Percentiles rank a stretch among this genome's conserved stretches.
phyloP scores from a whole-genome alignment of 192 early-diverging fungal species.

The Coemansia sp. region DNA sequence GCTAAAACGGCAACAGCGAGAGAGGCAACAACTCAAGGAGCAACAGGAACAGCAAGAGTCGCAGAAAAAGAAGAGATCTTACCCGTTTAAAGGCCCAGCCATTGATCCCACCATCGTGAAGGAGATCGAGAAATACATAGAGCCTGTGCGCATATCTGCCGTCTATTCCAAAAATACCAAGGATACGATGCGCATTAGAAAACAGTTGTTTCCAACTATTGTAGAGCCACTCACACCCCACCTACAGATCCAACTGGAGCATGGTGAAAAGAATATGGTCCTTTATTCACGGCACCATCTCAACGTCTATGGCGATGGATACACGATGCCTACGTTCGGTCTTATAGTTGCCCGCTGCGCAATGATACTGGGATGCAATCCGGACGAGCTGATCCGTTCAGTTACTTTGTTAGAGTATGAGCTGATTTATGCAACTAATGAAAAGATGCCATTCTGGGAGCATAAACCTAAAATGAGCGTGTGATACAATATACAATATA shows the following conservation, averaged over 20 bases:
- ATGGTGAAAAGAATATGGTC: conserved; percentile 23
- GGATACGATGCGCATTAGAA: not conserved
- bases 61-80: not conserved
- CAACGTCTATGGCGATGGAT: conserved; percentile 10
- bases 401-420: conserved; percentile 8
- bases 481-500: too few species aligned
- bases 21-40: not conserved
- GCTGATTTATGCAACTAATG: not conserved
- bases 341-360: conserved; percentile 43
- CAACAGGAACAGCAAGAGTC: not conserved
- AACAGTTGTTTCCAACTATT: conserved; percentile 8
- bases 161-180: not conserved
- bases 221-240: conserved; percentile 33
- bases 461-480: too few species aligned
- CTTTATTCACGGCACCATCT: not conserved
- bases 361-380: conserved; percentile 28
- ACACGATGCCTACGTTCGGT: conserved; percentile 39
- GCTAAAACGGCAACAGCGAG: not conserved
- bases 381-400: conserved; percentile 6
- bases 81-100: not conserved
- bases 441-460: not conserved
- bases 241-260: conserved; percentile 23
- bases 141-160: conserved; percentile 7
- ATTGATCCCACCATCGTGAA: not conserved
- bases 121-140: conserved; percentile 6